Evolutionary conservation across 306 rosid genomes (phyloP), one percentile per base, ranked within the genome.

Genomic region (Rubus idaeus): DNA sequence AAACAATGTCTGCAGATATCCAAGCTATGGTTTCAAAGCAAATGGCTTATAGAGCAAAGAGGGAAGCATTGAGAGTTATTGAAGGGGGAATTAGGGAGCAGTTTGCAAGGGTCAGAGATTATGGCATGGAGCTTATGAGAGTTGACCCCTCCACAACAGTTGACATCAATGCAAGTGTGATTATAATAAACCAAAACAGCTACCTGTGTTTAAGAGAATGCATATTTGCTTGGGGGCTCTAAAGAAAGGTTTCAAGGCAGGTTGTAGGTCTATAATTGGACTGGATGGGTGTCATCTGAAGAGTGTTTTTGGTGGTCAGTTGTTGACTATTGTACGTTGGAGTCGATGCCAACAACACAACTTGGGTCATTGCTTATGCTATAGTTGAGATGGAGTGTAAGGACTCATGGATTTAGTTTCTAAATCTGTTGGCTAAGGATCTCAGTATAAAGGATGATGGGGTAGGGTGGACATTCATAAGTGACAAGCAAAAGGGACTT

Each of bases 361-460:
- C 23, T 9, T 52, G 4, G 13, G 17, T 40, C 0, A 35, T 71
- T 50, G 10, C 47, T 1, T 71, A 50, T 50, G 62, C 35, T 4
- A 6, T 51, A 26, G 18, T 71, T 1, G 18, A 71, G 14, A 10
- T 0, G 0, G 63, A 71, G 47, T 30, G 2, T 6, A 40, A 3
- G 0, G 53, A 55, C 6, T 18, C 40, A 1, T 56, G 40, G 53
- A 5, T 4, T 1, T 73, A 41, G 41, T 73, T 73, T 56, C 2
- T 2, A 0, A 0, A 42, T 2, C 3, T 37, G 3, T 3, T 56
- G 0, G 37, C 0, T 0, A 17, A 5, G 2, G 52, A 73, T 7
- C 1, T 73, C 0, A 14, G 11, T 1, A 55, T 56, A 21, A 58
- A 1, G 11, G 14, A 5, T n/a, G 5, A 73, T 6, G 14, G 30